A percentile compares a stretch with the other conserved stretches of the same genome.
These are phyloP conservation scores for Umbilicus rupestris DNA, from an alignment of 164 flowering plant species.

Conservation along the genomic window DNA sequence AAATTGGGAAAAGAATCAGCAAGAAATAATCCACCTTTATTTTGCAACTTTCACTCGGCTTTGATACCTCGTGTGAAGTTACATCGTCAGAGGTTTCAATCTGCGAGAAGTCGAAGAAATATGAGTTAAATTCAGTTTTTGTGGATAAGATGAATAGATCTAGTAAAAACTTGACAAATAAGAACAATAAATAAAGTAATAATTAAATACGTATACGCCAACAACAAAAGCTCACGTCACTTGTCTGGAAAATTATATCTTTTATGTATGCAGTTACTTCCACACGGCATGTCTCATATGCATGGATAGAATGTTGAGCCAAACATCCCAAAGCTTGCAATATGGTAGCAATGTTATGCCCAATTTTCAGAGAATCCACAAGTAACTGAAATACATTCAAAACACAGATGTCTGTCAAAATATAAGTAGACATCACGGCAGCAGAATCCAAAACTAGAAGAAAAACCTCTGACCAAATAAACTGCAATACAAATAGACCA, in stretches of 20 bases:
- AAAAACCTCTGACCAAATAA: neutral
- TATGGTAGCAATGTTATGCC: conserved; percentile 52
- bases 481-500: neutral
- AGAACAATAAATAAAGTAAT: neutral
- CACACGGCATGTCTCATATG: conserved; percentile 38
- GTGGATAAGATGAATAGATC: neutral
- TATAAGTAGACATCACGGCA: neutral
- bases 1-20: neutral
- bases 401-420: conserved; percentile 6
- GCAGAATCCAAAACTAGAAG: neutral
- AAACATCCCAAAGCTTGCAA: conserved; percentile 83
- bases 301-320: conserved; percentile 48
- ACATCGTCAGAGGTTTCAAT: conserved; percentile 21
- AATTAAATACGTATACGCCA: neutral
- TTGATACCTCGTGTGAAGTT: conserved; percentile 21
- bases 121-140: too few relatives aligned
- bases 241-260: conserved; percentile 37
- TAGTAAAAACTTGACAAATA: neutral
- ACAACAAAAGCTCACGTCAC: conserved; percentile 13
- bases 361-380: conserved; percentile 42
- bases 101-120: conserved; percentile 18
- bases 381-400: conserved; percentile 44
- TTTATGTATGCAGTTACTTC: conserved; percentile 36
- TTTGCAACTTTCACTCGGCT: conserved; percentile 36
- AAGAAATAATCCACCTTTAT: conserved; percentile 36